A percentile compares a stretch with the other conserved stretches of the same genome.
These are phyloP conservation scores for Trichoderma atroviride DNA, from an alignment of 2,329 filamentous ascomycete genomes.

Conservation along the genomic window DNA sequence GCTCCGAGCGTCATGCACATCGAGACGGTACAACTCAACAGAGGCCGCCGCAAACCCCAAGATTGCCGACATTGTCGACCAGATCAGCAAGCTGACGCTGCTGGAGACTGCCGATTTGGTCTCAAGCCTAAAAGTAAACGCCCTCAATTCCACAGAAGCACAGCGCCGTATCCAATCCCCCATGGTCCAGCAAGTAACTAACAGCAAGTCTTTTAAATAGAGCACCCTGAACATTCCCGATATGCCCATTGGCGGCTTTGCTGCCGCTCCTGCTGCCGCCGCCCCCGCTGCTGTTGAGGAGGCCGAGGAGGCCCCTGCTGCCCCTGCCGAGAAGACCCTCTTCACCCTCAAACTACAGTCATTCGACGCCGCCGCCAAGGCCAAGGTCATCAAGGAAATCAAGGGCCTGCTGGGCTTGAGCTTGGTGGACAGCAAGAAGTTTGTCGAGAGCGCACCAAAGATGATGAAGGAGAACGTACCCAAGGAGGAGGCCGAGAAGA, in stretches of 20 bases:
- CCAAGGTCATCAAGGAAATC: slow-evolving; percentile 99
- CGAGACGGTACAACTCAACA: slow-evolving; percentile 87
- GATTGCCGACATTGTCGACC: slow-evolving; percentile 92
- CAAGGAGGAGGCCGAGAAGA: slow-evolving; percentile 99
- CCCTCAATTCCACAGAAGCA: slow-evolving; percentile 32
- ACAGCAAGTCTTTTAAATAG: slow-evolving; percentile 49
- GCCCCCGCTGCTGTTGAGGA: slow-evolving; percentile 71
- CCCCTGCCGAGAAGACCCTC: slow-evolving; percentile 91
- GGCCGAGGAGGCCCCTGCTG: slow-evolving; percentile 84
- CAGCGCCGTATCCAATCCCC: slow-evolving; percentile 1
- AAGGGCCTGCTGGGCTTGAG: slow-evolving; percentile 93
- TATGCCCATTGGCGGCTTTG: slow-evolving; percentile 90
- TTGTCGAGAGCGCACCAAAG: slow-evolving; percentile 97
- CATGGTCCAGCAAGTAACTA: slow-evolving; percentile 13
- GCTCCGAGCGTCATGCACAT: slow-evolving; percentile 48
- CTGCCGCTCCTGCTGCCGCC: slow-evolving; percentile 63
- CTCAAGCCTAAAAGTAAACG: slow-evolving; percentile 81
- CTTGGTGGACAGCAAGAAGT: slow-evolving; percentile 99
- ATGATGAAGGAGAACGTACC: slow-evolving; percentile 98
- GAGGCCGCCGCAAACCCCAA: slow-evolving; percentile 80
- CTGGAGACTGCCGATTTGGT: slow-evolving; percentile 97
- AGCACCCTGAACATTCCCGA: slow-evolving; percentile 96
- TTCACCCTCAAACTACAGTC: slow-evolving; percentile 94
- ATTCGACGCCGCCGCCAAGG: slow-evolving; percentile 86
- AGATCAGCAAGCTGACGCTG: slow-evolving; percentile 97